Evolutionary conservation across 495 filamentous ascomycete species (phyloP), one percentile per base, ranked within the genome.

Genomic region (Trichocladium antarcticum): DNA sequence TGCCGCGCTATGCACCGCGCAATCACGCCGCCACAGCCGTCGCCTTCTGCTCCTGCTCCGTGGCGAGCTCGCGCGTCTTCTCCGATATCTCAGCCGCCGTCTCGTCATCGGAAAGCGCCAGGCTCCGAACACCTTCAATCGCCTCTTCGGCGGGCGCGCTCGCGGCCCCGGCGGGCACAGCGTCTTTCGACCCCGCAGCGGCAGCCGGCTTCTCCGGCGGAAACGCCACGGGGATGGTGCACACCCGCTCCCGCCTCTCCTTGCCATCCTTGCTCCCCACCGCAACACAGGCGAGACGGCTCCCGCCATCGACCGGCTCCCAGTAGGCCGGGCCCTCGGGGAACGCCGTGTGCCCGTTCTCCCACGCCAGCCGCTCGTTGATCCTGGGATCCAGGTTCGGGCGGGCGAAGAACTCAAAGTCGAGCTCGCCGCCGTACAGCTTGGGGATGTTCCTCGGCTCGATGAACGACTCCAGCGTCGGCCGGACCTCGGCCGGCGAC

Each of bases 401-500:
- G 66, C 78, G 68, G 47, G 83, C 77, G 42, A 84, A 84, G 65
- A 80, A 93, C 51, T 81, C 60, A 69, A 83, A 95, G 31, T 92
- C 82, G 5, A 95, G 74, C 41, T 85, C 74, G 24, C 88, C 88
- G 42, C 88, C 88, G 57, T 90, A 95, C 57, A 79, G 77, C 65
- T 84, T 85, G 11, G 88, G 88, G 39, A 95, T 85, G 58, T 86
- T 82, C 43, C 74, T 69, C 0, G 76, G 67, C n/a, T 92, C 82
- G 68, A 95, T 87, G 69, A 89, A 94, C 22, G 75, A 68, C 48
- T 78, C 76, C 11, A 95, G 74, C 4, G 85, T 89, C 6, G 81
- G 70, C 43, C 80, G 71, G 45, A 92, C 79, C 63, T 92, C 81
- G 28, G 74, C 57, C 19, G 78, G 66, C 42, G 73, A 73, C 49